Base-by-base conservation (phyloP, 345 rosid genomes). In the Brassica juncea region DNA sequence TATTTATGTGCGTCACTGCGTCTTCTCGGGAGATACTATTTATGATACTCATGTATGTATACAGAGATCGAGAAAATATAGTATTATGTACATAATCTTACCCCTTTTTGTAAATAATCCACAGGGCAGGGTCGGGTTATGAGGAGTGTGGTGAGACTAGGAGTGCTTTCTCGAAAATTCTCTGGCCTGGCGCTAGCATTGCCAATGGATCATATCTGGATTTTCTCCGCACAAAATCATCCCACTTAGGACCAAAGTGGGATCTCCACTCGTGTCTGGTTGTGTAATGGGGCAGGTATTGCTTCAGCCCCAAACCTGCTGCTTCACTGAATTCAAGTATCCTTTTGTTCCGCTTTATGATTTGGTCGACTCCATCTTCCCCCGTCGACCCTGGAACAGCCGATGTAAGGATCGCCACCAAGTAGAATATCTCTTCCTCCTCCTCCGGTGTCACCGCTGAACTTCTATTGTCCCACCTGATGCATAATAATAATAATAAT, bases 401-500 rank as follows among this genome's bases (percentile, higher is more conserved):
- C 34, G 99, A 92, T 80, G 95, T 83, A 42, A 94, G 91, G 83
- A 92, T 89, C 63, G 97, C 99, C 87, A 92, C 97, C 64, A 91
- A 75, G 84, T 94, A 94, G 87, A 94, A 94, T 73, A 89, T 74
- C 76, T 94, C 94, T 84, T 91, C 98, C 21, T 91, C 98, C 21
- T 91, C 98, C 25, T 89, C 91, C 49, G 98, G 99, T 55, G 90
- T 90, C 31, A 86, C 91, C 70, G 73, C 93, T 62, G 99, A 94
- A n/a, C 91, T 94, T 86, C 96, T 84, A 68, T 92, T 90, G 89
- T 92, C 97, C 99, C 99, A 94, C 88, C 99, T 94, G 66, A 68
- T 39, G 47, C 47, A 39, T 39, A 39, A 10, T 39, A 10, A 21
- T 21, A 21, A 21, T 21, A 21, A 21, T 21, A 21, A 21, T 21